Conservation (phyloP, 2,329 filamentous ascomycete genomes). For the Huntiella savannae region DNA sequence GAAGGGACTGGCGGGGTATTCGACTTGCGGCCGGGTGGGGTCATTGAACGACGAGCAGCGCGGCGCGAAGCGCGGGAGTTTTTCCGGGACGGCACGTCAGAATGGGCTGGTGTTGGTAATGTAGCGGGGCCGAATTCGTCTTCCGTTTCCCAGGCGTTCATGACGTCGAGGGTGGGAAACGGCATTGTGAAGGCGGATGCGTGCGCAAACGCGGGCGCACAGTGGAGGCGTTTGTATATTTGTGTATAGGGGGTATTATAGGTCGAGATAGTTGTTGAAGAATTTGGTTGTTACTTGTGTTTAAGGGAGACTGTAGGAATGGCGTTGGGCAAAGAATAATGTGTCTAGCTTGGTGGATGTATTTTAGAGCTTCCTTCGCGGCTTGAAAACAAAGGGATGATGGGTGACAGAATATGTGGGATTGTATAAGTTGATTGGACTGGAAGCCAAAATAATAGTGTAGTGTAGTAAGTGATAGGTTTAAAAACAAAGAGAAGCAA, state of each 20-base stretch:
- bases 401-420: too few species aligned
- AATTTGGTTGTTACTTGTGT: background rate
- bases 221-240: too few species aligned
- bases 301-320: background rate
- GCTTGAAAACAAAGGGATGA: too few species aligned
- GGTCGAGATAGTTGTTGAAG: background rate
- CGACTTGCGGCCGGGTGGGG: slow-evolving; percentile 35
- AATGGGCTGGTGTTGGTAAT: slow-evolving; percentile 40
- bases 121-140: slow-evolving; percentile 39
- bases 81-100: slow-evolving; percentile 28
- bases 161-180: slow-evolving; percentile 16
- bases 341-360: background rate
- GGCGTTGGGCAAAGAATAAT: background rate
- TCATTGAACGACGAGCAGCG: slow-evolving; percentile 43
- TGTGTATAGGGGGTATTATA: background rate
- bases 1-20: slow-evolving; percentile 34
- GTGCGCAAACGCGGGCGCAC: too few species aligned
- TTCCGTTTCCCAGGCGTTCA: slow-evolving; percentile 43
- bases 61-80: slow-evolving; percentile 44
- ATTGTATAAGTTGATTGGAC: too few species aligned
- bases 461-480: too few species aligned
- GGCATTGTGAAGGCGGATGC: background rate
- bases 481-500: too few species aligned
- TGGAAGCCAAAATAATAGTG: too few species aligned
- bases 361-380: too few species aligned